Evolutionary conservation across 495 filamentous ascomycete species (phyloP), one percentile per base, ranked within the genome.

Genomic region (Annulohypoxylon bovei): DNA sequence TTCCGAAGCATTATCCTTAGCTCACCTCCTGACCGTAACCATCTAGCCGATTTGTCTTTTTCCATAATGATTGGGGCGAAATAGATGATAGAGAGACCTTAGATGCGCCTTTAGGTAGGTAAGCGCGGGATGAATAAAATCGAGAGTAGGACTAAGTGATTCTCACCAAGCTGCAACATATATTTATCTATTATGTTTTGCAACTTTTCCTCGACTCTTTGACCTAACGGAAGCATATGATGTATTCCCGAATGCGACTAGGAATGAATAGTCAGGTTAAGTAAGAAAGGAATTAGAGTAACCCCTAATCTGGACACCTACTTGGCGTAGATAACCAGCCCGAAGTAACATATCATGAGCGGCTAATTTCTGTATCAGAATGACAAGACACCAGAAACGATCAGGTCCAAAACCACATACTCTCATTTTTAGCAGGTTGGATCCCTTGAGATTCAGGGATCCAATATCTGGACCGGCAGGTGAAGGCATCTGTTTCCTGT

Each of bases 181-280:
- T 97, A 89, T 75, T 91, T 93, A 65, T 96, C 94, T 76, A 99
- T 91, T 3, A 98, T 81, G 4, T 77, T 77, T 71, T 98, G 93
- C 27, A 98, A 77, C 76, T 98, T 99, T 50, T 93, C 88, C 74
- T 97, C 94, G 0, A 98, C 93, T 30, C 93, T 85, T 35, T 92
- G 83, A 2, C 95, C 95, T n/a, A 99, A 82, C 1, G 95, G 95
- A 7, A 99, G 84, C 73, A 97, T 85, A 77, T 99, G 96, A 77
- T 98, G 98, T 33, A 99, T 86, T 4, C 95, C 96, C 3, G 95
- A 87, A 70, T 97, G 89, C 39, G 93, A 91, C 88, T 77, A 32
- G 14, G 28, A 9, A 60, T 37, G 22, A 57, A 6, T 63, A 22
- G 65, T 62, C 46, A 70, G 61, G 25, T 20, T 37, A 33, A 1